Evolutionary conservation across 2,329 filamentous ascomycete species (phyloP).

Genomic region (Ophidiomyces ophidiicola): DNA sequence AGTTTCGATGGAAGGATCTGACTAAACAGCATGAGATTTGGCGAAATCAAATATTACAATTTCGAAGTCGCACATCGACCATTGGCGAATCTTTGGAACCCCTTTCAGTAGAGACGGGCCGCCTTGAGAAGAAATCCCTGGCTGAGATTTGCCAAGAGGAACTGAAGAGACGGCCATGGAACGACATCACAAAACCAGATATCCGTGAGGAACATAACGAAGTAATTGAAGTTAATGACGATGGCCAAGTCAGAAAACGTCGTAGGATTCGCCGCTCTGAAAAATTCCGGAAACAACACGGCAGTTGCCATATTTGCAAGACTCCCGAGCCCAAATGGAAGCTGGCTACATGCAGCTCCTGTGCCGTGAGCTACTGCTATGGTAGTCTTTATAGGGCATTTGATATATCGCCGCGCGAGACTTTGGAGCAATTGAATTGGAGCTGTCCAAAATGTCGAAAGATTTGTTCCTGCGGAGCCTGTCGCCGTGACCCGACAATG

Average conservation of each 20-base stretch:
- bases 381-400: slow-evolving; percentile 86
- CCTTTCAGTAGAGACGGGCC: slow-evolving; percentile 56
- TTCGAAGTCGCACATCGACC: slow-evolving; percentile 51
- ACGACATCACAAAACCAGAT: slow-evolving; percentile 58
- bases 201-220: slow-evolving; percentile 23
- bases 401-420: slow-evolving; percentile 70
- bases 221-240: slow-evolving; percentile 44
- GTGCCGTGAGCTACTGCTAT: slow-evolving; percentile 73
- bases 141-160: slow-evolving; percentile 94
- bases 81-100: slow-evolving; percentile 50
- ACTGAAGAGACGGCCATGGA: slow-evolving; percentile 64
- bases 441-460: slow-evolving; percentile 74
- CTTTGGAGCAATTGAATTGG: slow-evolving; percentile 74
- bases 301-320: slow-evolving; percentile 68
- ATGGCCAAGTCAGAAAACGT: slow-evolving; percentile 50
- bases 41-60: slow-evolving; percentile 63
- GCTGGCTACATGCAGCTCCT: slow-evolving; percentile 67
- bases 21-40: slow-evolving; percentile 68
- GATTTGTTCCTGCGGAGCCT: slow-evolving; percentile 77
- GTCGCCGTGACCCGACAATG: slow-evolving; percentile 56
- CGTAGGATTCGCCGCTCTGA: slow-evolving; percentile 43
- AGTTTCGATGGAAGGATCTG: slow-evolving; percentile 75
- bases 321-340: slow-evolving; percentile 73
- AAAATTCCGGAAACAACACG: slow-evolving; percentile 39
- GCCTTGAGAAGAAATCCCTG: slow-evolving; percentile 60